phyloP scores from a whole-genome alignment of 345 rosid species.

The Eucalyptus tenuipes region DNA sequence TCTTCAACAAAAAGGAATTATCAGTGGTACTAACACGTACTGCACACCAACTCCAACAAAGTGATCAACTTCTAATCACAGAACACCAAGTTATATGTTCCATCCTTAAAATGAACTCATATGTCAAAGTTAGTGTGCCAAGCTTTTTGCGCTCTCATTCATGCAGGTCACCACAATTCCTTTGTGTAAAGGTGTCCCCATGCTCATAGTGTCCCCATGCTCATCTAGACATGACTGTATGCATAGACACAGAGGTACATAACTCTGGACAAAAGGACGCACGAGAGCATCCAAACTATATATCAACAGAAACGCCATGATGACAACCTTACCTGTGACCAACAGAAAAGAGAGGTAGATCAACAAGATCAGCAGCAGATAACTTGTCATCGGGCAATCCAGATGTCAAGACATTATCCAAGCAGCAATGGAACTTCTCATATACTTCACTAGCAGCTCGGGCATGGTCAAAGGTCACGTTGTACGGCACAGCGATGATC shows the following conservation, averaged over 20 bases:
- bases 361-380: conserved; percentile 36
- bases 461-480: conserved; percentile 92
- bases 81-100: background rate
- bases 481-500: conserved; percentile 69
- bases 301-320: background rate
- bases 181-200: background rate
- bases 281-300: background rate
- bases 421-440: conserved; percentile 64
- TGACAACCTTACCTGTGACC: conserved; percentile 57
- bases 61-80: background rate
- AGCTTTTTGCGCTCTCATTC: background rate
- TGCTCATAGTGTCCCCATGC: background rate
- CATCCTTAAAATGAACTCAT: background rate
- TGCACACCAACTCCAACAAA: background rate
- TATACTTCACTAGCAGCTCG: conserved; percentile 58
- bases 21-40: background rate
- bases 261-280: background rate
- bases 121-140: background rate
- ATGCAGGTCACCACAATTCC: background rate
- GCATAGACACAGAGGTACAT: background rate
- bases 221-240: background rate
- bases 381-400: conserved; percentile 51
- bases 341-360: conserved; percentile 70
- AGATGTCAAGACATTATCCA: conserved; percentile 36
- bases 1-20: background rate